Evolutionary conservation across 805 yeast genomes (phyloP).

Genomic region (Trichomonascus vanleenenianus): DNA sequence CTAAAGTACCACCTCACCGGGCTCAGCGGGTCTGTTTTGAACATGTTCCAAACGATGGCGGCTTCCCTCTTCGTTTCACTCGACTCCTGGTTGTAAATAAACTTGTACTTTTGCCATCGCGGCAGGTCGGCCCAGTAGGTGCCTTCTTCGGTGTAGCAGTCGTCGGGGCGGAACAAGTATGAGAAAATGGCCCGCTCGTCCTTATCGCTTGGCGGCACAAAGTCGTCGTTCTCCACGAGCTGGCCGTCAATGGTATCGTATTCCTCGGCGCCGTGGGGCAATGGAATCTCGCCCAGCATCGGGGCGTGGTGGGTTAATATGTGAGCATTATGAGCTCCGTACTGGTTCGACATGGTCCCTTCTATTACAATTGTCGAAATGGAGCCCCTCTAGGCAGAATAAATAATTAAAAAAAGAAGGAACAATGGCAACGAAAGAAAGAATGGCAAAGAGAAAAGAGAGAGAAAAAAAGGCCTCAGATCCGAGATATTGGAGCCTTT

Average conservation of each 20-base stretch:
- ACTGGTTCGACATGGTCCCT: no score
- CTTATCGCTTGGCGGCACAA: constrained; percentile 20
- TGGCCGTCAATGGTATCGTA: constrained; percentile 25
- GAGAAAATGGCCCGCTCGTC: constrained; percentile 29
- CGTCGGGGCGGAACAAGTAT: constrained; percentile 28
- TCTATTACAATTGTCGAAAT: no score
- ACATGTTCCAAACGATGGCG: constrained; percentile 18
- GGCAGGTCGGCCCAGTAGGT: constrained; percentile 35
- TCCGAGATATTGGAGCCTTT: no score
- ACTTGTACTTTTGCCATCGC: constrained; percentile 19
- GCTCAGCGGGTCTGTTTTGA: constrained; percentile 28
- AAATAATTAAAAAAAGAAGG: no score
- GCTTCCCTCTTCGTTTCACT: constrained; percentile 26
- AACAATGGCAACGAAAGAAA: no score
- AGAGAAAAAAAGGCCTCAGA: no score
- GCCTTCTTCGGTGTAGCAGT: constrained; percentile 27
- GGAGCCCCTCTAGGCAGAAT: no score
- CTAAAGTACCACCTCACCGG: constrained; percentile 30
- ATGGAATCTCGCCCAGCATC: constrained; percentile 29
- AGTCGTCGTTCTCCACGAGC: constrained; percentile 21
- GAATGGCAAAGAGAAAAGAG: no score
- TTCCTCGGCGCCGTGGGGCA: constrained; percentile 31
- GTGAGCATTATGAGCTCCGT: background rate
- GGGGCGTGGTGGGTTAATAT: constrained; percentile 25
- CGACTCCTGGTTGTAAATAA: constrained; percentile 19